Conservation (phyloP, 2,329 filamentous ascomycete species). For the Torrubiella hemipterigena region DNA sequence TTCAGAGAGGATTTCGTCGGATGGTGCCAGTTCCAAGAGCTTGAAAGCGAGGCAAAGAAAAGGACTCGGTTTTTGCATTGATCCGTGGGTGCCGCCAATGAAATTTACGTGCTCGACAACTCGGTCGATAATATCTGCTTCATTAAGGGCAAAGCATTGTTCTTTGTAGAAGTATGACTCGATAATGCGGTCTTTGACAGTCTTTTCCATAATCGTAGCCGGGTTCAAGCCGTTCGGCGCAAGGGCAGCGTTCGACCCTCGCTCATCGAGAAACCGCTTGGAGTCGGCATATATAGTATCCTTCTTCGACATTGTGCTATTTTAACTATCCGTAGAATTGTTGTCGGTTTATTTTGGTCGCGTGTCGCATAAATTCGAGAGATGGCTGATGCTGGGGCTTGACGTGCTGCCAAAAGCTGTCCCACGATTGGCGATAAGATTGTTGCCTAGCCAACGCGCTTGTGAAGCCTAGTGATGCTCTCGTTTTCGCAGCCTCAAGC, state of each 20-base stretch:
- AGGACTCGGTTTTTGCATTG: conserved; percentile 74
- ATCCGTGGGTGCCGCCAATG: conserved; percentile 80
- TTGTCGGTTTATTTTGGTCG: conserved; percentile 4
- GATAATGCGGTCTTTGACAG: conserved; percentile 87
- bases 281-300: conserved; percentile 66
- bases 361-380: conserved; percentile 2
- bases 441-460: conserved; percentile 32
- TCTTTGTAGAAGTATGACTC: conserved; percentile 98
- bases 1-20: conserved; percentile 64
- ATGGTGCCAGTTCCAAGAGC: conserved; percentile 75
- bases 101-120: conserved; percentile 72
- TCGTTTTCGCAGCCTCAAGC: no score
- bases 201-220: conserved; percentile 90
- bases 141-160: conserved; percentile 92
- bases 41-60: conserved; percentile 95
- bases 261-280: conserved; percentile 74
- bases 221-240: conserved; percentile 85
- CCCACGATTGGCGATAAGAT: conserved; percentile 22
- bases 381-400: conserved; percentile 4
- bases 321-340: conserved; percentile 5
- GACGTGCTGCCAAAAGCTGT: conserved; percentile 4
- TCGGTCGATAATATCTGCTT: conserved; percentile 71
- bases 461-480: no score
- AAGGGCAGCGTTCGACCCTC: conserved; percentile 64
- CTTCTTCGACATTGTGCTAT: conserved; percentile 21